These are phyloP conservation scores for Alternaria sp. DNA, from an alignment of 2,329 filamentous ascomycete species.

Conservation along the genomic window DNA sequence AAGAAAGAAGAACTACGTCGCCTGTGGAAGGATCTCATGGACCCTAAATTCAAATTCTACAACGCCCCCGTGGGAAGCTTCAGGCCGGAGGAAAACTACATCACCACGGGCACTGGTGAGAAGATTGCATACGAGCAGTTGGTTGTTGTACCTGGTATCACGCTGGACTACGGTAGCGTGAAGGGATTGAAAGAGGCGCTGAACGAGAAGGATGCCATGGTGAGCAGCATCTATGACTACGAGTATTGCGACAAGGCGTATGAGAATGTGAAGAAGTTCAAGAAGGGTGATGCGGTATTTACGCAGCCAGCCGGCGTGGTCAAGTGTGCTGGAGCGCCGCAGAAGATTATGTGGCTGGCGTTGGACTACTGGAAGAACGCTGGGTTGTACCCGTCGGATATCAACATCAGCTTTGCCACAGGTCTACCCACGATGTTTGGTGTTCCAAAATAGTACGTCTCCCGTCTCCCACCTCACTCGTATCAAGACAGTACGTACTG, in stretches of 20 bases:
- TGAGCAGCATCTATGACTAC: slow-evolving; percentile 53
- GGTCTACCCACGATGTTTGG: slow-evolving; percentile 54
- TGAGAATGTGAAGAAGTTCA: slow-evolving; percentile 43
- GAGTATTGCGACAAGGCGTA: slow-evolving; percentile 52
- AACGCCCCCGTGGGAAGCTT: slow-evolving; percentile 61
- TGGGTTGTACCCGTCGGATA: slow-evolving; percentile 47
- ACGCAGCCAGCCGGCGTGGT: slow-evolving; percentile 52
- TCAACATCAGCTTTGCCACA: slow-evolving; percentile 52
- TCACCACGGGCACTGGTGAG: slow-evolving; percentile 65
- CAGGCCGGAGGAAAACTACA: slow-evolving; percentile 63
- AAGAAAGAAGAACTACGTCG: slow-evolving; percentile 65
- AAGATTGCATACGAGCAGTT: slow-evolving; percentile 70
- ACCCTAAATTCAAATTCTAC: slow-evolving; percentile 70
- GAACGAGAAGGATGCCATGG: slow-evolving; percentile 43
- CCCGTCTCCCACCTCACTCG: too few species aligned
- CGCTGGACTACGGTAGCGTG: slow-evolving; percentile 42
- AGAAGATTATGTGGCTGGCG: slow-evolving; percentile 56
- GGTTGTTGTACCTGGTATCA: slow-evolving; percentile 64
- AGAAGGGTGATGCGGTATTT: slow-evolving; percentile 50
- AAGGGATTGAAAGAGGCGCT: slow-evolving; percentile 50
- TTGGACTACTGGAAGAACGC: slow-evolving; percentile 51
- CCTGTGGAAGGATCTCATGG: slow-evolving; percentile 62
- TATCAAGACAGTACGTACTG: background rate
- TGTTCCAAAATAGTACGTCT: slow-evolving; percentile 46
- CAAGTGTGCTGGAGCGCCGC: slow-evolving; percentile 53